Percentiles rank a stretch among this genome's conserved stretches.
These are phyloP conservation scores for Lodderomyces theae DNA, from an alignment of 1,139 yeast genomes.

Conservation along the genomic window DNA sequence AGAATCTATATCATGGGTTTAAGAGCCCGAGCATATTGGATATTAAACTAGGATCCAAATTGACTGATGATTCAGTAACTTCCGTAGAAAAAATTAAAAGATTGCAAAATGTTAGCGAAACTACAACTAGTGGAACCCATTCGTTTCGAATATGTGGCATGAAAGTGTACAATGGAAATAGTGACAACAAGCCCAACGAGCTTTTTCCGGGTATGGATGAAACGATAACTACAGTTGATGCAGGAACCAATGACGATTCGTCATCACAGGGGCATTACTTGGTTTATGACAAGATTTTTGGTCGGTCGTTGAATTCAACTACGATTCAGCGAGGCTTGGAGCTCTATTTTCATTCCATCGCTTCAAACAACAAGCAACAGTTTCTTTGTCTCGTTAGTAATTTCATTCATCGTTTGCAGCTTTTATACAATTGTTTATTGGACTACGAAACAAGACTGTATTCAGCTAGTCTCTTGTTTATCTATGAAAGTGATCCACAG, in stretches of 20 bases:
- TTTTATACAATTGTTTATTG: slow-evolving; percentile 61
- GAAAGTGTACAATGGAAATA: slow-evolving; percentile 46
- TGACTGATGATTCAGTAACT: slow-evolving; percentile 63
- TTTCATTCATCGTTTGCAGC: slow-evolving; percentile 57
- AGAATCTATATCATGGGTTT: slow-evolving; percentile 65
- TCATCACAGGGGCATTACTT: slow-evolving; percentile 27
- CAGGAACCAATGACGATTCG: slow-evolving; percentile 21
- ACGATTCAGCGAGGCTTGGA: slow-evolving; percentile 49
- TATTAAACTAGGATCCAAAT: slow-evolving; percentile 70
- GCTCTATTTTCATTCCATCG: slow-evolving; percentile 29
- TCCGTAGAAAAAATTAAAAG: slow-evolving; percentile 58
- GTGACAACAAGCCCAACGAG: slow-evolving; percentile 6
- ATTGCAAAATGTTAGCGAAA: slow-evolving; percentile 56
- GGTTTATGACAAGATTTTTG: slow-evolving; percentile 65
- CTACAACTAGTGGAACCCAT: slow-evolving; percentile 79
- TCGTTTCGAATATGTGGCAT: slow-evolving; percentile 85
- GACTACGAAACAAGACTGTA: slow-evolving; percentile 63
- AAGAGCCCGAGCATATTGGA: slow-evolving; percentile 72
- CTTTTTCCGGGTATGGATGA: slow-evolving; percentile 18
- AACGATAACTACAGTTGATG: slow-evolving; percentile 16
- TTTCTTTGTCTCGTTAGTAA: slow-evolving; percentile 27
- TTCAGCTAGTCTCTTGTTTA: slow-evolving; percentile 72
- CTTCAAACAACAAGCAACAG: slow-evolving; percentile 5
- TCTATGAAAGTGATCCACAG: slow-evolving; percentile 63
- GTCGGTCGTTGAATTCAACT: slow-evolving; percentile 51